Evolutionary conservation across 176 grass and related monocot species (phyloP).

Genomic region (Ensete ventricosum): DNA sequence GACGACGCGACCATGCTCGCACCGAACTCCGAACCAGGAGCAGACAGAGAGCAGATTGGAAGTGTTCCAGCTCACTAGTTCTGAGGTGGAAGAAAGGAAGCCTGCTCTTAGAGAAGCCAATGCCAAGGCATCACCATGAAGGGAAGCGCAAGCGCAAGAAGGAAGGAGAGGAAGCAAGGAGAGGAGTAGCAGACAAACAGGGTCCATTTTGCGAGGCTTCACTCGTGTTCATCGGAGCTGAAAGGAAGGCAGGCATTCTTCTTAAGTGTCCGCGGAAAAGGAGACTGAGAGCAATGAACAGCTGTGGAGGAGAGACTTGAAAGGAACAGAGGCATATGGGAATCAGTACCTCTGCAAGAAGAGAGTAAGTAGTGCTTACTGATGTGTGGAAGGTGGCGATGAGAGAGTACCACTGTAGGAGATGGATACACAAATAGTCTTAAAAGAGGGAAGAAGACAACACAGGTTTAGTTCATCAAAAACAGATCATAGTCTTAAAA

Average conservation of each 20-base stretch:
- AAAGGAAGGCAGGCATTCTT: slow-evolving; percentile 1
- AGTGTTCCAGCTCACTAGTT: slow-evolving; percentile 39
- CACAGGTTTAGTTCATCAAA: neutral
- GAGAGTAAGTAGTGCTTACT: too few relatives aligned
- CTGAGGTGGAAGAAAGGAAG: slow-evolving; percentile 21
- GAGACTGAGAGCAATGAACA: slow-evolving; percentile 10
- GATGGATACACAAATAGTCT: too few relatives aligned
- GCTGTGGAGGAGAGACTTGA: slow-evolving; percentile 38
- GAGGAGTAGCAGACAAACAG: slow-evolving; percentile 16
- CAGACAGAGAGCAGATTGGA: slow-evolving; percentile 43
- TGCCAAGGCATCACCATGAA: slow-evolving; percentile 46
- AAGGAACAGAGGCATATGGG: slow-evolving; percentile 20
- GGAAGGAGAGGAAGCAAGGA: neutral
- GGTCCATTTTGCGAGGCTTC: neutral
- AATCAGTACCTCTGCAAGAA: neutral
- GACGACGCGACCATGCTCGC: slow-evolving; percentile 44
- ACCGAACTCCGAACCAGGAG: slow-evolving; percentile 59
- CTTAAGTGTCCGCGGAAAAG: slow-evolving; percentile 1
- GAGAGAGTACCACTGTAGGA: neutral
- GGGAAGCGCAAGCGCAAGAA: neutral
- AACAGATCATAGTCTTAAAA: too few relatives aligned
- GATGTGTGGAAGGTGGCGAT: neutral
- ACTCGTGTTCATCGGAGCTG: neutral
- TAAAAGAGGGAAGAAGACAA: neutral
- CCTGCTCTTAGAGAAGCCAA: slow-evolving; percentile 41